phyloP scores from a whole-genome alignment of 179 eudicot genomes.

The Silene vulgaris region DNA sequence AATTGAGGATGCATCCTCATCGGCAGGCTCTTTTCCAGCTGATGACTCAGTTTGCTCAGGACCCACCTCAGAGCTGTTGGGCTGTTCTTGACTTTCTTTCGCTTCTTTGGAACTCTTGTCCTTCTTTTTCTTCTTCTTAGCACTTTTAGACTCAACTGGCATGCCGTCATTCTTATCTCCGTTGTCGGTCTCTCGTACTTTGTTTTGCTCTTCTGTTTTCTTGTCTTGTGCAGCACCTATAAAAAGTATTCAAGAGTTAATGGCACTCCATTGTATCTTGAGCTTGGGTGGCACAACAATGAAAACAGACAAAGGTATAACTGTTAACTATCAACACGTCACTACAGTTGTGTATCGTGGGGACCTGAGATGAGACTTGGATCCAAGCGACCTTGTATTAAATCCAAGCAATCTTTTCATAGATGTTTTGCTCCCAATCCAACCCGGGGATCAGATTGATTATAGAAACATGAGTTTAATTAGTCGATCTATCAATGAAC shows the following conservation, averaged over 20 bases:
- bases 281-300: background rate
- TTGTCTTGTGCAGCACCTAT: slow-evolving; percentile 52
- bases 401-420: too few relatives aligned
- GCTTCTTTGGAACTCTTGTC: slow-evolving; percentile 69
- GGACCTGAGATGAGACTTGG: too few relatives aligned
- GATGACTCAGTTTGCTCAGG: slow-evolving; percentile 32
- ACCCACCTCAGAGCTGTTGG: slow-evolving; percentile 38
- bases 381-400: too few relatives aligned
- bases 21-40: slow-evolving; percentile 42
- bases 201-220: slow-evolving; percentile 46
- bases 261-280: background rate
- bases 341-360: background rate
- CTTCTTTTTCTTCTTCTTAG: slow-evolving; percentile 94
- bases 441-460: too few relatives aligned
- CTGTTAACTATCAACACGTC: background rate
- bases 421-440: too few relatives aligned
- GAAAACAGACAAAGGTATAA: background rate
- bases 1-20: slow-evolving; percentile 47
- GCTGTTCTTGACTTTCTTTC: slow-evolving; percentile 56
- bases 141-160: slow-evolving; percentile 59
- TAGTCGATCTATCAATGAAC: too few relatives aligned
- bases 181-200: slow-evolving; percentile 45
- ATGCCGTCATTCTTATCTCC: slow-evolving; percentile 59
- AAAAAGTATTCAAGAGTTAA: background rate
- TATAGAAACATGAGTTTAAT: too few relatives aligned